phyloP scores from a whole-genome alignment of 495 filamentous ascomycete genomes.

The Penicillium daleae region DNA sequence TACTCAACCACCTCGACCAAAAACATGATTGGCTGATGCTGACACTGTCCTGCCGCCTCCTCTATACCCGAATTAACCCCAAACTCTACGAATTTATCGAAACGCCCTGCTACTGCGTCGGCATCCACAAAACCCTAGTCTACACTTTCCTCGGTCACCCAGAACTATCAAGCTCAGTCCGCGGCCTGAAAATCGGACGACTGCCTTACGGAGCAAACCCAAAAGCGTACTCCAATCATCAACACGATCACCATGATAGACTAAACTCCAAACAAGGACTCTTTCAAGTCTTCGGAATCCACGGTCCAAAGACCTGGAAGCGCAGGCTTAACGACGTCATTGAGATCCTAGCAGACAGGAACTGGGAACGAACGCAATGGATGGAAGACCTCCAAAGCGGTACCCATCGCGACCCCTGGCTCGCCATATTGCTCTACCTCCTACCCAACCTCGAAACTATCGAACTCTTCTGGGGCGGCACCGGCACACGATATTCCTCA shows the following conservation, averaged over 20 bases:
- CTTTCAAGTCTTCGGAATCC: not conserved
- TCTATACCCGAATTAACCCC: not conserved
- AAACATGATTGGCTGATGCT: not conserved
- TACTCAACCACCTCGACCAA: not conserved
- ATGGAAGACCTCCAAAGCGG: not conserved
- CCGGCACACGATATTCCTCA: not conserved
- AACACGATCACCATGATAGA: not conserved
- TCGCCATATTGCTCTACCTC: not conserved
- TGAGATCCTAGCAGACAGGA: not conserved
- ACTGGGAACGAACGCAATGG: not conserved
- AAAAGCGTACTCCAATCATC: not conserved
- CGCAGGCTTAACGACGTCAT: not conserved
- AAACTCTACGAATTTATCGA: conserved; percentile 4
- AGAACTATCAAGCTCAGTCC: not conserved
- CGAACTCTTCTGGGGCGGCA: not conserved
- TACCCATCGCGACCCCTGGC: not conserved
- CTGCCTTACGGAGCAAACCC: not conserved
- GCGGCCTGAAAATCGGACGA: not conserved
- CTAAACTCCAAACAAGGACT: not conserved
- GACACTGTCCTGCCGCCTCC: not conserved
- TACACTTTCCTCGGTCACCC: conserved; percentile 1
- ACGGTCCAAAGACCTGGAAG: not conserved
- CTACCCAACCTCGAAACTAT: not conserved
- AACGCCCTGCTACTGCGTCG: not conserved
- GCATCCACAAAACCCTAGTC: conserved; percentile 1